These are phyloP conservation scores for Podila epicladia DNA, from an alignment of 192 early-diverging fungal genomes.

Conservation along the genomic window DNA sequence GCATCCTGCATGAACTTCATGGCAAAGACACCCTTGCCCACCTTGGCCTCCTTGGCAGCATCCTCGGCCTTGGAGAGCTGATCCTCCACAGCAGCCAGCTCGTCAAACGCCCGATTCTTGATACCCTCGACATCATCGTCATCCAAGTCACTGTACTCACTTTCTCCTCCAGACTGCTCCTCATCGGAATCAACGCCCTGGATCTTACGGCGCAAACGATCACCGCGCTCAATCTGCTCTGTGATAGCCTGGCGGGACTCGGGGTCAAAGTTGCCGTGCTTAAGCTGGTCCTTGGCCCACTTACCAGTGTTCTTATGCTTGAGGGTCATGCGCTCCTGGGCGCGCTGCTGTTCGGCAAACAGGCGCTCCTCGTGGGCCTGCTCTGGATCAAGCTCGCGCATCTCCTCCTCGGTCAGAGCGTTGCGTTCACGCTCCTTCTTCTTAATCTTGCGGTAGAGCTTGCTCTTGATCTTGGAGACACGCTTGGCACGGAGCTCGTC, in stretches of 20 bases:
- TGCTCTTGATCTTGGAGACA: slow-evolving; percentile 97
- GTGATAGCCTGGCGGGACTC: slow-evolving; percentile 81
- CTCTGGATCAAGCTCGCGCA: slow-evolving; percentile 75
- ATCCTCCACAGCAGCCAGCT: slow-evolving; percentile 62
- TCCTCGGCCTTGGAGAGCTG: slow-evolving; percentile 49
- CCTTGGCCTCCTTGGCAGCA: slow-evolving; percentile 56
- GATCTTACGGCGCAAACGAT: slow-evolving; percentile 85
- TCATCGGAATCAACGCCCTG: slow-evolving; percentile 73
- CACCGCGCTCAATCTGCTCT: slow-evolving; percentile 85
- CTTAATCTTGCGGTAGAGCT: slow-evolving; percentile 89
- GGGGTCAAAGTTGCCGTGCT: slow-evolving; percentile 64
- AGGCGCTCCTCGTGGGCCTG: slow-evolving; percentile 70
- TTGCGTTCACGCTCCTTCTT: slow-evolving; percentile 81
- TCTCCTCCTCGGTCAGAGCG: slow-evolving; percentile 59
- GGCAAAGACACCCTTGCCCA: slow-evolving; percentile 83
- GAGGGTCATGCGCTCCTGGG: slow-evolving; percentile 91
- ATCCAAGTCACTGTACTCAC: slow-evolving; percentile 58
- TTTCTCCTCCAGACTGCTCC: slow-evolving; percentile 55
- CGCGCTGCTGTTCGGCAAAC: slow-evolving; percentile 81
- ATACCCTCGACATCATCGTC: slow-evolving; percentile 55
- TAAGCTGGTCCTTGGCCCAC: slow-evolving; percentile 91
- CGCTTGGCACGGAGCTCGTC: slow-evolving; percentile 92
- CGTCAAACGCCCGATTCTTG: slow-evolving; percentile 54
- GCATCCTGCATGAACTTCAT: slow-evolving; percentile 99
- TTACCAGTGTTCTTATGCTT: slow-evolving; percentile 96